Percentiles rank a stretch among this genome's conserved stretches.
phyloP scores from a whole-genome alignment of 2,329 filamentous ascomycete species.

The Sclerotinia minor region DNA sequence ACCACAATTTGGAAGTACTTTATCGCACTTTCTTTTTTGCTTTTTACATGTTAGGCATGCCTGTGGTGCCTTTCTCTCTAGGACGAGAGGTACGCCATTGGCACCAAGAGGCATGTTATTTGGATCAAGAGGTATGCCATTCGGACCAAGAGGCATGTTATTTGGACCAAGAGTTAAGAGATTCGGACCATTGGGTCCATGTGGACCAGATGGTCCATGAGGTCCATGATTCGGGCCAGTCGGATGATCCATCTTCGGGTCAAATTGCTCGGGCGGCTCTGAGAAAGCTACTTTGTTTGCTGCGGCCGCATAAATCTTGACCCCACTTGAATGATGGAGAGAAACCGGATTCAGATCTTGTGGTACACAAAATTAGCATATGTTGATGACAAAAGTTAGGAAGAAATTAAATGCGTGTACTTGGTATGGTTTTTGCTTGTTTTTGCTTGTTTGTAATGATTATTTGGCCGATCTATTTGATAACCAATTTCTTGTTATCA shows the following conservation, averaged over 20 bases:
- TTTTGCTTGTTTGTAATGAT: neutral
- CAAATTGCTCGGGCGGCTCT: neutral
- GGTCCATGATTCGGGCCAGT: constrained; percentile 2
- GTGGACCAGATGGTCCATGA: neutral
- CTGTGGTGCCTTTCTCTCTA: constrained; percentile 42
- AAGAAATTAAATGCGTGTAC: neutral
- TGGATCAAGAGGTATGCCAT: neutral
- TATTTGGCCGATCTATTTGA: neutral
- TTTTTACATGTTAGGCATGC: constrained; percentile 49
- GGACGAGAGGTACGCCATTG: neutral
- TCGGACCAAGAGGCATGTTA: neutral
- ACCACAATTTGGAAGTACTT: constrained; percentile 49
- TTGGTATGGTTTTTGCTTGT: neutral
- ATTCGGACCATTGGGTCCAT: neutral
- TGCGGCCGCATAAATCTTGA: constrained; percentile 17
- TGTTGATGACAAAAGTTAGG: neutral
- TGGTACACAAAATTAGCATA: constrained; percentile 5
- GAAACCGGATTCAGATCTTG: neutral
- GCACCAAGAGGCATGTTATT: neutral
- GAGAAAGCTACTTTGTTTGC: constrained; percentile 2
- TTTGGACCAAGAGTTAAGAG: too few species aligned
- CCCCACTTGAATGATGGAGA: constrained; percentile 3
- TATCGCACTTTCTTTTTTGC: constrained; percentile 56
- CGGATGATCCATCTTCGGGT: constrained; percentile 19
- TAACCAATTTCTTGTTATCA: neutral